Percentiles rank a stretch among this genome's conserved stretches.
phyloP scores from a whole-genome alignment of 2,329 filamentous ascomycete species.

The Phyllachora maydis region DNA sequence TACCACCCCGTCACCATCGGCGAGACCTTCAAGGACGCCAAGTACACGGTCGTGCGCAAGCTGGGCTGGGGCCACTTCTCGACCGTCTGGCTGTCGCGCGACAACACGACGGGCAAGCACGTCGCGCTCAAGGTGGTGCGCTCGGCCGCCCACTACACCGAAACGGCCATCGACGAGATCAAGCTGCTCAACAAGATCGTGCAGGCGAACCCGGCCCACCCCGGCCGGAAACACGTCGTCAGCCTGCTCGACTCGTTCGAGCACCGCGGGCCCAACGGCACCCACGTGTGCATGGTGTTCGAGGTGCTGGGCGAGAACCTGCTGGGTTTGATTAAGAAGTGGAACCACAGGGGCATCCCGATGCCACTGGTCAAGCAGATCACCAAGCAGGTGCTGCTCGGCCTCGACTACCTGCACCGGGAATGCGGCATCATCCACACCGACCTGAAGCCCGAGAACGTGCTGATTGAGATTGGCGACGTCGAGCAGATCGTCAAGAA shows the following conservation, averaged over 20 bases:
- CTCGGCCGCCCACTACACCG: conserved; percentile 94
- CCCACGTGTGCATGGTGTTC: conserved; percentile 98
- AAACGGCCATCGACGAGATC: conserved; percentile 97
- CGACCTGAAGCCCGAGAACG: conserved; percentile 92
- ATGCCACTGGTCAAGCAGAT: conserved; percentile 97
- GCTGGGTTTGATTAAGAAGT: conserved; percentile 87
- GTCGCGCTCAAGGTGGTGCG: conserved; percentile 96
- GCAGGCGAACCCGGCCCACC: conserved; percentile 82
- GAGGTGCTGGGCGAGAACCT: conserved; percentile 93
- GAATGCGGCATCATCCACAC: conserved; percentile 99
- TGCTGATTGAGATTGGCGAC: conserved; percentile 95
- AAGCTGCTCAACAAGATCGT: conserved; percentile 96
- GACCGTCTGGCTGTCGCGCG: conserved; percentile 73
- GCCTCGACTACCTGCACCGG: conserved; percentile 87
- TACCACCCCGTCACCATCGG: conserved; percentile 91
- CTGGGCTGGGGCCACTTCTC: conserved; percentile 97
- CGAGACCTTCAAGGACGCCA: conserved; percentile 93
- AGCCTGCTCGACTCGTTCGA: conserved; percentile 93
- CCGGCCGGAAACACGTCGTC: conserved; percentile 86
- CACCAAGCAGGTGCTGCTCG: conserved; percentile 90
- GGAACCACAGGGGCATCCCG: conserved; percentile 94
- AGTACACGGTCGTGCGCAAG: conserved; percentile 91
- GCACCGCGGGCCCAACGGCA: conserved; percentile 89
- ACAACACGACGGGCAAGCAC: conserved; percentile 79
- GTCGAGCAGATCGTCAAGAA: conserved; percentile 97